Evolutionary conservation across 1,284 basidiomycete species (phyloP), one percentile per base, ranked within the genome.

Genomic region (Kwoniella shivajii): DNA sequence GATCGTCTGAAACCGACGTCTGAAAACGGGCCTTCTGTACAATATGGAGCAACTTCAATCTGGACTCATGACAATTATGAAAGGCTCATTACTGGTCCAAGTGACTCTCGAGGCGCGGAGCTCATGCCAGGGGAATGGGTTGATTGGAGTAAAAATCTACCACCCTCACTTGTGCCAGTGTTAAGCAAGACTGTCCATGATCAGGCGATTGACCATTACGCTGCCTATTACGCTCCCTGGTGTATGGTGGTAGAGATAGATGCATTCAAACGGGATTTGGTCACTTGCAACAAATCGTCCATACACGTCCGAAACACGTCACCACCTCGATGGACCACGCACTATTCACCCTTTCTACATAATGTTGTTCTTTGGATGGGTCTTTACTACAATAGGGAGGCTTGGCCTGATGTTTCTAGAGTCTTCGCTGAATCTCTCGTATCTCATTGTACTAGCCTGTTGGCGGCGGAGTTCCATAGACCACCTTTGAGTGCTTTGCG

Each of bases 171-270:
- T 4, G 31, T 30, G 18, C 41, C 50, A 11, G 43, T 33, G 24
- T 9, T 47, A 4, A 34, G 9, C 31, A 54, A 54, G 20, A 13
- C 26, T 4, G 26, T 38, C 6, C 63, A 64, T 30, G 63, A 61
- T 54, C 31, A 24, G 9, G 63, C 63, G 2, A 46, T 64, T 14
- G 43, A 37, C 14, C 31, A 44, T 14, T 64, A 59, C 31, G 57
- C 41, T 14, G 50, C 63, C 3, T 64, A 59, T 47, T 64, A 59
- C 27, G 63, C 59, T 4, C 50, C 59, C 9, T 64, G 63, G 63
- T 64, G 63, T 49, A 29, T 61, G 29, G 52, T 59, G 0, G 49
- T 64, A 26, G 63, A 64, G 13, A 56, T 58, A 48, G 51, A 57
- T 9, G 42, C 49, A 4, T 64, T 64, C 39, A 20, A 45, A 6